Percentiles rank a stretch among this genome's conserved stretches.
Evolutionary conservation across 1,284 basidiomycete genomes (phyloP).

Genomic region (Tilletia indica): DNA sequence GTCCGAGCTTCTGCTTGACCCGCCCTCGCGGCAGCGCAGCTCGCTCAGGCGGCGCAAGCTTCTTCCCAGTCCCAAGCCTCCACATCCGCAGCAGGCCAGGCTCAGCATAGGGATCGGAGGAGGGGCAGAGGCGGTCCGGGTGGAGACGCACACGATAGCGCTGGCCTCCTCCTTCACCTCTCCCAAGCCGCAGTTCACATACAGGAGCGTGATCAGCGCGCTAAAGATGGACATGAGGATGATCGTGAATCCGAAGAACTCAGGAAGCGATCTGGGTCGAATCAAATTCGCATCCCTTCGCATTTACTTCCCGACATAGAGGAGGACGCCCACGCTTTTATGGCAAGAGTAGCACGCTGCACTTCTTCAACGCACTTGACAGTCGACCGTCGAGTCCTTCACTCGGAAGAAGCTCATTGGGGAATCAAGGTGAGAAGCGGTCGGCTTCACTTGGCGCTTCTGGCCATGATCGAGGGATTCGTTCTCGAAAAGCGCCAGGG

Average conservation of each 20-base stretch:
- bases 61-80: no score
- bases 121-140: background rate
- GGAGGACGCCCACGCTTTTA: constrained; percentile 44
- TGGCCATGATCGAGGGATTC: constrained; percentile 27
- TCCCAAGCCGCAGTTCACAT: constrained; percentile 13
- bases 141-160: constrained; percentile 7
- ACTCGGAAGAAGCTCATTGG: background rate
- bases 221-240: background rate
- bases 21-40: no score
- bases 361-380: constrained; percentile 34
- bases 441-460: constrained; percentile 24
- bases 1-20: no score
- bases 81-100: background rate
- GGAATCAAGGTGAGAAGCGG: no score
- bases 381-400: constrained; percentile 24
- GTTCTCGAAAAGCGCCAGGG: background rate
- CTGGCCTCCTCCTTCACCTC: background rate
- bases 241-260: background rate
- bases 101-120: background rate
- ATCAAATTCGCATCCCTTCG: no score
- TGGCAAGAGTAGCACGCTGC: constrained; percentile 40
- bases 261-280: no score
- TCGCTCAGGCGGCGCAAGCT: no score
- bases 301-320: constrained; percentile 41
- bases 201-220: constrained; percentile 10